Evolutionary conservation across 1,139 yeast genomes (phyloP).

Genomic region (Meyerozyma carpophila): DNA sequence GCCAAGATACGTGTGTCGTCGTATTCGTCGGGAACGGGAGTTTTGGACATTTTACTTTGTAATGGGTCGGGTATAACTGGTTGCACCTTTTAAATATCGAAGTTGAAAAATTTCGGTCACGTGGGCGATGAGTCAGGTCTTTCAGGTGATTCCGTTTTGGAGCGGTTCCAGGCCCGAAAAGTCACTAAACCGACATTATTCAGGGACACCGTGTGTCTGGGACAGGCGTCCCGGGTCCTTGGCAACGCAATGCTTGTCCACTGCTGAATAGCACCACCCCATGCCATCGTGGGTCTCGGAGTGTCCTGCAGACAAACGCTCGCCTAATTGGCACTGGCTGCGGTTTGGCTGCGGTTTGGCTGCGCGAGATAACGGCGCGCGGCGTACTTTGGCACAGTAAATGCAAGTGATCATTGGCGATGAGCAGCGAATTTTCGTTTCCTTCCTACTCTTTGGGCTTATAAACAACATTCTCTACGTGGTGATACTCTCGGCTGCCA

Average conservation of each 20-base stretch:
- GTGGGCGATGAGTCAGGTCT: background rate
- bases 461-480: conserved; percentile 87
- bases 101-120: conserved; percentile 1
- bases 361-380: background rate
- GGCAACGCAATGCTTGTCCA: too few species aligned
- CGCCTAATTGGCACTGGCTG: too few species aligned
- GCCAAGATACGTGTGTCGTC: conserved; percentile 88
- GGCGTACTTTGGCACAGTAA: background rate
- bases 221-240: background rate
- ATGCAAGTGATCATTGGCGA: background rate
- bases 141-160: background rate
- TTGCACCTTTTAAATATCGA: background rate
- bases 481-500: conserved; percentile 86
- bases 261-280: background rate
- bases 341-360: too few species aligned
- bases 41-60: conserved; percentile 25
- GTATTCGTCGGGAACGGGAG: conserved; percentile 65
- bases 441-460: conserved; percentile 82
- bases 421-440: conserved; percentile 27
- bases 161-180: background rate
- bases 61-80: background rate
- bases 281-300: background rate
- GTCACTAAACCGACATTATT: background rate
- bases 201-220: background rate
- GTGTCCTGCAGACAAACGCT: background rate